Evolutionary conservation across 2,329 filamentous ascomycete genomes (phyloP), one percentile per base, ranked within the genome.

Genomic region (Leptodontidium sp.): DNA sequence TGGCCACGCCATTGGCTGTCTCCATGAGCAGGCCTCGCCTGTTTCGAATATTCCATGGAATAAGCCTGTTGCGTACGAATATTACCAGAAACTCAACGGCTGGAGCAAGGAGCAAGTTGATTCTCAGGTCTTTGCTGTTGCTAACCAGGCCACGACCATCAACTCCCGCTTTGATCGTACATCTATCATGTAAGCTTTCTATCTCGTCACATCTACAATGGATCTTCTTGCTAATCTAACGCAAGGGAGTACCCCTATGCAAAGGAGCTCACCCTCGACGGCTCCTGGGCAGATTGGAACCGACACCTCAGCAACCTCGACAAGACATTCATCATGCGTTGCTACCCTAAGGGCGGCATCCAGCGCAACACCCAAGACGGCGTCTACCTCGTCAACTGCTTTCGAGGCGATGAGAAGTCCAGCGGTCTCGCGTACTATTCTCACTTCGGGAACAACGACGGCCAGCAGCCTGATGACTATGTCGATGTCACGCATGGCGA

Each of bases 91-190:
- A 26, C 49, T 15, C 17, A 38, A 68, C 32, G 61, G 61, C 38
- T 68, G 66, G 59, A 38, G 49, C 35, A 35, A 50, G 29, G 66
- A 32, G 15, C 57, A 40, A 21, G 53, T 61, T 9, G 66, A 68
- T 35, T 7, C 15, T 17, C 64, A 68, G 50, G 53, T 64, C n/a
- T 91, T 98, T 21, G 93, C 91, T 77, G 93, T 97, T 81, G 91
- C 91, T 78, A 90, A 92, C 3, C 96, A 92, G 92, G 86, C 82
- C 58, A 97, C 97, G 78, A 94, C 93, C 0, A 85, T 90, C 68
- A 84, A 84, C 69, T 92, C 97, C 2, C 49, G 9, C 4, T 68
- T 35, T 24, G 66, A 68, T 43, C 57, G 24, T 7, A 64, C 59
- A 43, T 68, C 66, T 4, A 68, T 68, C 66, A 68, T 68, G 66